Conservation (phyloP, 805 yeast genomes). For the Komagataella phaffii region DNA sequence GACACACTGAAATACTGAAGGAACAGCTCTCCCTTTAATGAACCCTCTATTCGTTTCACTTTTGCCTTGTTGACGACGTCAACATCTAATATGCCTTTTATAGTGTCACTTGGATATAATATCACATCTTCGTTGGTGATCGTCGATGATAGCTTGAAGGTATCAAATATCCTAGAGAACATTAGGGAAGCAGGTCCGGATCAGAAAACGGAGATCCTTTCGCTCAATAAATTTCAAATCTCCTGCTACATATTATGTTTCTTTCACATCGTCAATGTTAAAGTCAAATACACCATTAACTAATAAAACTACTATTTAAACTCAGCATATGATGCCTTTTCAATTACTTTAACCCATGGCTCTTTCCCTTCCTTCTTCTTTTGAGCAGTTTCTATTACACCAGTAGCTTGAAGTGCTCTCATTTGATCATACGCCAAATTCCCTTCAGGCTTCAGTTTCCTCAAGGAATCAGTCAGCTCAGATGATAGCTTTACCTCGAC, state of each 20-base stretch:
- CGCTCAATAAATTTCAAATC: not conserved
- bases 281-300: not conserved
- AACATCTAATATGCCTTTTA: not conserved
- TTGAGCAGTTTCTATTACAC: conserved; percentile 76
- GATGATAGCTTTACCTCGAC: conserved; percentile 75
- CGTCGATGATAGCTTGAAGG: not conserved
- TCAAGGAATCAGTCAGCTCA: conserved; percentile 75
- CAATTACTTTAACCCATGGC: conserved; percentile 65
- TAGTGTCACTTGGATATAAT: not conserved
- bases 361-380: conserved; percentile 53
- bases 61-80: not conserved
- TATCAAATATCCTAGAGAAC: not conserved
- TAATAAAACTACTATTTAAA: conserved; percentile 32
- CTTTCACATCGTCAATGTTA: not conserved
- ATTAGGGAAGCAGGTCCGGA: not conserved
- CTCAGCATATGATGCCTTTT: conserved; percentile 90
- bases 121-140: not conserved
- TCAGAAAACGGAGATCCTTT: not conserved
- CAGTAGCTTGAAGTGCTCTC: conserved; percentile 69
- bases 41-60: not conserved
- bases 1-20: not conserved
- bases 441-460: conserved; percentile 85
- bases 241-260: not conserved
- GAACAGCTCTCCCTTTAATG: not conserved
- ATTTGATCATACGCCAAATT: conserved; percentile 72